A percentile compares a stretch with the other conserved stretches of the same genome.
These are phyloP conservation scores for Pleochaeta shiraiana DNA, from an alignment of 2,329 filamentous ascomycete genomes.

Conservation along the genomic window DNA sequence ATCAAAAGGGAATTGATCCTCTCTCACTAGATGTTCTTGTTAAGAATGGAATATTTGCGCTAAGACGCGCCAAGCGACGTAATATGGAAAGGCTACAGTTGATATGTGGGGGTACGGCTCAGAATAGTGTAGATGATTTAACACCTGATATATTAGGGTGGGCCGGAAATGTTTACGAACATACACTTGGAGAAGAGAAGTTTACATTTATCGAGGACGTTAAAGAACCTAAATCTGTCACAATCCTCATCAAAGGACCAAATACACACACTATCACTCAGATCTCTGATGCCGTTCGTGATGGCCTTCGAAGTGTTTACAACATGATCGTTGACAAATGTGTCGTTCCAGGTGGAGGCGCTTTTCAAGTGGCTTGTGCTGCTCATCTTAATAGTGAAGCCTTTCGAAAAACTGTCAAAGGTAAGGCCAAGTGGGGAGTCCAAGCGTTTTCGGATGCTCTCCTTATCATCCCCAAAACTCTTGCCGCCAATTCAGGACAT, in stretches of 20 bases:
- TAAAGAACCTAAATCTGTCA: slow-evolving; percentile 96
- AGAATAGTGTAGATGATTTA: slow-evolving; percentile 93
- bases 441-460: slow-evolving; percentile 88
- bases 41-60: slow-evolving; percentile 93
- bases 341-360: slow-evolving; percentile 82
- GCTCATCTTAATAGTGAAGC: slow-evolving; percentile 68
- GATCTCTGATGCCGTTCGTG: slow-evolving; percentile 87
- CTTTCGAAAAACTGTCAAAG: slow-evolving; percentile 82
- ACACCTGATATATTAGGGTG: slow-evolving; percentile 76
- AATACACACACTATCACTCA: slow-evolving; percentile 94
- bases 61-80: slow-evolving; percentile 85
- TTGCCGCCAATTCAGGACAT: slow-evolving; percentile 88
- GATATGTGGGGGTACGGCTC: slow-evolving; percentile 71
- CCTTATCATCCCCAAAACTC: slow-evolving; percentile 88
- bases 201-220: slow-evolving; percentile 98
- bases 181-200: slow-evolving; percentile 95
- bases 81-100: slow-evolving; percentile 99
- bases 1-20: slow-evolving; percentile 98
- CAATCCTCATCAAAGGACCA: slow-evolving; percentile 91
- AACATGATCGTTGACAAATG: slow-evolving; percentile 99
- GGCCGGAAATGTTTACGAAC: slow-evolving; percentile 93
- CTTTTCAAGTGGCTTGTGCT: slow-evolving; percentile 89
- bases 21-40: slow-evolving; percentile 87
- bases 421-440: slow-evolving; percentile 94
- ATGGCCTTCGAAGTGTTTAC: slow-evolving; percentile 89